Evolutionary conservation across 371 early-diverging fungal species (phyloP).

Genomic region (Blastocladiella emersonii): DNA sequence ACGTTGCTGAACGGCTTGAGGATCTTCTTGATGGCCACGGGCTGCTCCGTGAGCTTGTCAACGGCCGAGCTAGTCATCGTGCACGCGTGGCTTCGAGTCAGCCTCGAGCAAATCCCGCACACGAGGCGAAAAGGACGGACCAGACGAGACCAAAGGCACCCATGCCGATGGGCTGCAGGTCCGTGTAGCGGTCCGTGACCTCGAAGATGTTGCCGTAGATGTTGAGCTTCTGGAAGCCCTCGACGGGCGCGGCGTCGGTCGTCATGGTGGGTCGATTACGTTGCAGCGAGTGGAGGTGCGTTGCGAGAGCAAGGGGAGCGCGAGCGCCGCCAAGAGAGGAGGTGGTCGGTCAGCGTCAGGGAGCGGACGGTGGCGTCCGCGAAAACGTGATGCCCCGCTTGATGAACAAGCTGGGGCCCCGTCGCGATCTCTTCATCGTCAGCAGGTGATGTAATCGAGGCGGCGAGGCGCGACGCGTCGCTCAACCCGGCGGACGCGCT

Average conservation of each 20-base stretch:
- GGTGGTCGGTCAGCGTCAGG: too few species aligned
- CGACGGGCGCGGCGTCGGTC: not conserved
- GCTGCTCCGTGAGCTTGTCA: constrained; percentile 61
- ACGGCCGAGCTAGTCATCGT: constrained; percentile 56
- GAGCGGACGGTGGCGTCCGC: too few species aligned
- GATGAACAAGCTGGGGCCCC: too few species aligned
- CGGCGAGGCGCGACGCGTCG: too few species aligned
- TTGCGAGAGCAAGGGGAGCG: too few species aligned
- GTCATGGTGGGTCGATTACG: not conserved
- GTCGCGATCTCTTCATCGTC: too few species aligned
- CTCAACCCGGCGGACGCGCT: too few species aligned
- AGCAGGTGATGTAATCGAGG: too few species aligned
- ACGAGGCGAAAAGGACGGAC: constrained; percentile 30
- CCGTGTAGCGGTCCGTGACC: constrained; percentile 63
- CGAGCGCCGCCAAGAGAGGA: too few species aligned
- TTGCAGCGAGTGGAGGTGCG: too few species aligned
- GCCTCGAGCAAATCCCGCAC: too few species aligned
- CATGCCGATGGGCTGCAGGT: constrained; percentile 91
- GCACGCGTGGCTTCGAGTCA: not conserved
- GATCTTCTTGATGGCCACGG: constrained; percentile 91
- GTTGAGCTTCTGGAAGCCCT: constrained; percentile 63
- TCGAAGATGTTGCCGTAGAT: constrained; percentile 89
- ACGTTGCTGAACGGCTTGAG: constrained; percentile 83
- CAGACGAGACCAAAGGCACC: constrained; percentile 94
- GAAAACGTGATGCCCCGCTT: too few species aligned